Evolutionary conservation across 1,284 basidiomycete species (phyloP).

Genomic region (Lentinula novae-zelandiae): DNA sequence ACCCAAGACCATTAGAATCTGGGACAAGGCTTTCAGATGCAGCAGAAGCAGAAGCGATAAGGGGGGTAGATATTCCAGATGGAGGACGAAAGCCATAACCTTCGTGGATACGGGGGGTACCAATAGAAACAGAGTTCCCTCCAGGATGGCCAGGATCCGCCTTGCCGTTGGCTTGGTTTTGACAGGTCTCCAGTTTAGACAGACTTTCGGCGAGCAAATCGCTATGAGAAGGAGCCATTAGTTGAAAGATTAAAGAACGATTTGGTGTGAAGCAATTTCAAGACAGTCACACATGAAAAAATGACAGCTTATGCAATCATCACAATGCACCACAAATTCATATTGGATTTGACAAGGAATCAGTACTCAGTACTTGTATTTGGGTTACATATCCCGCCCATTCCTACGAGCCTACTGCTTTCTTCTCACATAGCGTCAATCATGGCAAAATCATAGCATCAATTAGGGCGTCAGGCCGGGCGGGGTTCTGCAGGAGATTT

Average conservation of each 20-base stretch:
- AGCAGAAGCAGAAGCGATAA: constrained; percentile 24
- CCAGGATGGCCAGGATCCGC: not conserved
- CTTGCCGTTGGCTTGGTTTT: not conserved
- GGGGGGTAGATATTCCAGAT: constrained; percentile 67
- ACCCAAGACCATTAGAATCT: constrained; percentile 87
- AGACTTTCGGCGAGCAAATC: constrained; percentile 12
- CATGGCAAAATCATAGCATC: too few relatives aligned
- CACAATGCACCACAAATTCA: not conserved
- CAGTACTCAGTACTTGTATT: too few relatives aligned
- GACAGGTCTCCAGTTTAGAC: constrained; percentile 11
- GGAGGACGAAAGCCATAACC: constrained; percentile 78
- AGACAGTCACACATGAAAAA: not conserved
- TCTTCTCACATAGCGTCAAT: too few relatives aligned
- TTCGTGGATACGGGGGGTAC: constrained; percentile 48
- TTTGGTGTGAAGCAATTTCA: not conserved
- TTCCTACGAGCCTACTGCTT: too few relatives aligned
- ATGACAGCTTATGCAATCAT: not conserved
- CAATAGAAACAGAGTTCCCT: constrained; percentile 21
- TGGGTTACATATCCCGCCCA: too few relatives aligned
- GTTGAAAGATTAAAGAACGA: not conserved
- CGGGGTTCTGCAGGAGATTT: too few relatives aligned
- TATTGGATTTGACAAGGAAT: too few relatives aligned
- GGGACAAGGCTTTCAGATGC: constrained; percentile 20
- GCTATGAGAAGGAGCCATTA: constrained; percentile 9
- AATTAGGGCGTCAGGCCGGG: too few relatives aligned